Conservation (phyloP, 495 filamentous ascomycete species). For the Penicillium odoratum region DNA sequence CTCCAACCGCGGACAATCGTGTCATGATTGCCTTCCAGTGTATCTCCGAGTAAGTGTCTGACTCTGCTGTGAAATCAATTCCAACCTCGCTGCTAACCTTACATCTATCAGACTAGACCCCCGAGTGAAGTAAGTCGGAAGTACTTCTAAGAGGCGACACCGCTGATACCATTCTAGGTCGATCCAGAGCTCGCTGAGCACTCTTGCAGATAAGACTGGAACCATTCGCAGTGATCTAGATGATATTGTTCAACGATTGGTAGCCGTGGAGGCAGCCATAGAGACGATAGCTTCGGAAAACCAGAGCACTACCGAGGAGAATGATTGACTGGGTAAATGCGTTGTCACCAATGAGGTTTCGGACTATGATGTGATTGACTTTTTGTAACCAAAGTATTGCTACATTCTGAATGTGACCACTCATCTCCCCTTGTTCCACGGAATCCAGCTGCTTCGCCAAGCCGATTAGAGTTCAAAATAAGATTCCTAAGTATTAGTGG, state of each 20-base stretch:
- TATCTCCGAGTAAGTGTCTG: background rate
- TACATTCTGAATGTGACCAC: too few species aligned
- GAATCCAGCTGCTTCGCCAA: background rate
- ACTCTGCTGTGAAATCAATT: background rate
- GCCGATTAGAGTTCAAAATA: background rate
- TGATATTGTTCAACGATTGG: background rate
- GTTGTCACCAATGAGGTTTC: background rate
- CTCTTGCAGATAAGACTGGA: background rate
- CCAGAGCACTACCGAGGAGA: background rate
- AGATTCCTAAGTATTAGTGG: background rate
- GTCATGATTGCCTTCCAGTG: conserved; percentile 1
- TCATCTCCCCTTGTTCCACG: background rate
- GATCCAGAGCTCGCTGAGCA: too few species aligned
- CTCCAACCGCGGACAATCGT: background rate
- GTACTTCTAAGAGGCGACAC: background rate
- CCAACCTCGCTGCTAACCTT: background rate
- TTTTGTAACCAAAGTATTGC: background rate
- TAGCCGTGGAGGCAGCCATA: background rate
- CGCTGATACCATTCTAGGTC: too few species aligned
- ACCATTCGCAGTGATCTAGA: background rate
- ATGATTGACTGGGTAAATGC: background rate
- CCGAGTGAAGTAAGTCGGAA: background rate
- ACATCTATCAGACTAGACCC: background rate
- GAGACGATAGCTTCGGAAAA: background rate
- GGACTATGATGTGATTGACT: background rate